Percentiles rank a stretch among this genome's conserved stretches.
Conservation (phyloP, 345 rosid species). For the Hibiscus syriacus region DNA sequence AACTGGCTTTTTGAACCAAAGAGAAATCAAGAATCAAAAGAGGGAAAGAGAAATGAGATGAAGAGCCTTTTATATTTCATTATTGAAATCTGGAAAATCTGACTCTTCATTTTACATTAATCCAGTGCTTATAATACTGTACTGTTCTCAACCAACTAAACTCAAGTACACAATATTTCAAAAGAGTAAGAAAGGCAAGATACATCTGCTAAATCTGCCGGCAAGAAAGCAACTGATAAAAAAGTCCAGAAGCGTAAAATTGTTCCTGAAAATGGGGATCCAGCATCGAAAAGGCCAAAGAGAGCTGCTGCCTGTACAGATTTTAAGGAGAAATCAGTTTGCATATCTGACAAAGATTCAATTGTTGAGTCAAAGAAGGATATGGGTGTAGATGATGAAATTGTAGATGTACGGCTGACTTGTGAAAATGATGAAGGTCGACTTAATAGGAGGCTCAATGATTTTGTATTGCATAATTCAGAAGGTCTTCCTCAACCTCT, state of each 20-base stretch:
- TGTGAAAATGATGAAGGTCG: constrained; percentile 23
- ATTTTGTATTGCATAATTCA: constrained; percentile 41
- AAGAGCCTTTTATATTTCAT: no score
- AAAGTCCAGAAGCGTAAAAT: background rate
- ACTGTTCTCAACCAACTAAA: background rate
- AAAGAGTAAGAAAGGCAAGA: constrained; percentile 1
- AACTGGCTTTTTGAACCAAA: no score
- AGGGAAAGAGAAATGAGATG: no score
- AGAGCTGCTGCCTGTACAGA: no score
- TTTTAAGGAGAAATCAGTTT: no score
- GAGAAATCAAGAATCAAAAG: no score
- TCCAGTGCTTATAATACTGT: background rate
- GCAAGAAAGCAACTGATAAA: background rate
- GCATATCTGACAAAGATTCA: no score
- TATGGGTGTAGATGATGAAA: constrained; percentile 42
- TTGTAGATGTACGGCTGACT: constrained; percentile 19
- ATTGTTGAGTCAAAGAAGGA: constrained; percentile 35
- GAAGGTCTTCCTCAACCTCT: constrained; percentile 33
- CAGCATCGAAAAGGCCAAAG: no score
- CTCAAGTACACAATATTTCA: background rate
- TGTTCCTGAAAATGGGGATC: background rate
- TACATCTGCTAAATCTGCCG: background rate
- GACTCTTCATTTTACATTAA: background rate
- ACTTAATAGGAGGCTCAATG: constrained; percentile 47
- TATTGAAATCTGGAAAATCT: no score